Evolutionary conservation across 139 green algal genomes (phyloP), one percentile per base, ranked within the genome.

Genomic region (Chlorella sorokiniana): DNA sequence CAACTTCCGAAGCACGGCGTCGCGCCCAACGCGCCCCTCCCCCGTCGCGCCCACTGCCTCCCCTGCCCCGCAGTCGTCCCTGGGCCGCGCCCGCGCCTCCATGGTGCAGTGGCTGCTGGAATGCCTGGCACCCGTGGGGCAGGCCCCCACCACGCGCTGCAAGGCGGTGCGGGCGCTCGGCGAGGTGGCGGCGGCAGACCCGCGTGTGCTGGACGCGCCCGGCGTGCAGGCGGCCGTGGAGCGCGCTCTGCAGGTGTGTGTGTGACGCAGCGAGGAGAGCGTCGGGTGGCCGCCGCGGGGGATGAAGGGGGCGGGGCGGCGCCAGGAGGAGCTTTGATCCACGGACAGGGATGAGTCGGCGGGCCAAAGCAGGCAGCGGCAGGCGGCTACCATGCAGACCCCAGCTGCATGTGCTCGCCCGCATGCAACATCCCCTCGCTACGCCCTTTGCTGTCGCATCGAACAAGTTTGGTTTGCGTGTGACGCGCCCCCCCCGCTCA

Each of bases 131-230:
- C 54, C 61, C 5, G 56, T 38, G 20, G 37, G 40, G 27, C 81
- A 84, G 62, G 79, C 72, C 22, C 54, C 86, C 45, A 81, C 74
- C 5, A 86, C 86, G 25, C 88, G 92, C 2, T 84, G 86, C 51
- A 91, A 92, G 44, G 88, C 90, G 2, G 83, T 97, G 61, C 93
- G 92, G 78, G 89, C 91, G 56, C 81, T 97, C 33, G 91, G 85
- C 1, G 78, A 79, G 4, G 89, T 92, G 33, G 88, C 94, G 1
- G 84, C 93, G 71, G 86, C 81, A 23, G 92, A 97, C 61, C 72
- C 90, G 20, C 68, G 81, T 1, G 76, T 96, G 54, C 86, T 97
- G 38, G 65, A 63, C 4, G 35, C 89, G 65, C 27, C 79, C 2
- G 81, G 88, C 0, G 89, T 98, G 31, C 88, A 93, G 65, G 38